A percentile compares a stretch with the other conserved stretches of the same genome.
These are phyloP conservation scores for Coprinopsis cinerea DNA, from an alignment of 768 basidiomycete species.

Conservation along the genomic window DNA sequence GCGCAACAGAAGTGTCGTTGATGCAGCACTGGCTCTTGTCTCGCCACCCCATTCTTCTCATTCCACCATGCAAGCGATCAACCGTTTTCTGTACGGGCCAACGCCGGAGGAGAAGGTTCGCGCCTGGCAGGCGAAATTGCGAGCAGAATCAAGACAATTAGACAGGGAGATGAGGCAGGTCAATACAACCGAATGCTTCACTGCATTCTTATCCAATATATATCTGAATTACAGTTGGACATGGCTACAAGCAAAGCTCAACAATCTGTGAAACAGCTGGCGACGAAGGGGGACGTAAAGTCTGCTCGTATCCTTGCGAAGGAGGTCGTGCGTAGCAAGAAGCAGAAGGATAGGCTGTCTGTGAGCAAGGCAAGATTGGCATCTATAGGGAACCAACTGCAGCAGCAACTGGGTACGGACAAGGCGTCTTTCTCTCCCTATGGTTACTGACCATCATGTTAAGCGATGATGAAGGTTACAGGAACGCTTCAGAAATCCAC, in stretches of 20 bases:
- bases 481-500: conserved; percentile 97
- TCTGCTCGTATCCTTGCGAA: conserved; percentile 87
- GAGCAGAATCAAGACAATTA: conserved; percentile 72
- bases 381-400: conserved; percentile 84
- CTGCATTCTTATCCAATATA: conserved; percentile 11
- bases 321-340: conserved; percentile 92
- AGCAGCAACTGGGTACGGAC: conserved; percentile 83
- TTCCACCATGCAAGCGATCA: conserved; percentile 71
- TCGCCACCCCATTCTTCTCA: neutral
- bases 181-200: conserved; percentile 26
- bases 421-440: neutral
- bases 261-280: conserved; percentile 80
- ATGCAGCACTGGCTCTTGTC: neutral
- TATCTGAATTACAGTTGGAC: conserved; percentile 57
- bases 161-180: conserved; percentile 98
- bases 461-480: conserved; percentile 95
- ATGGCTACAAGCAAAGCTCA: conserved; percentile 75
- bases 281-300: conserved; percentile 86
- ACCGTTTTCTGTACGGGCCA: conserved; percentile 92
- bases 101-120: conserved; percentile 92
- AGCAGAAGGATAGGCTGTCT: conserved; percentile 88
- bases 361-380: conserved; percentile 91
- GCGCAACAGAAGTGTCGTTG: neutral
- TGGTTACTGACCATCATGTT: conserved; percentile 1
- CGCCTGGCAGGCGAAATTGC: conserved; percentile 86